Base-by-base conservation (phyloP, 441 rosid species). In the Corymbia citriodora region DNA sequence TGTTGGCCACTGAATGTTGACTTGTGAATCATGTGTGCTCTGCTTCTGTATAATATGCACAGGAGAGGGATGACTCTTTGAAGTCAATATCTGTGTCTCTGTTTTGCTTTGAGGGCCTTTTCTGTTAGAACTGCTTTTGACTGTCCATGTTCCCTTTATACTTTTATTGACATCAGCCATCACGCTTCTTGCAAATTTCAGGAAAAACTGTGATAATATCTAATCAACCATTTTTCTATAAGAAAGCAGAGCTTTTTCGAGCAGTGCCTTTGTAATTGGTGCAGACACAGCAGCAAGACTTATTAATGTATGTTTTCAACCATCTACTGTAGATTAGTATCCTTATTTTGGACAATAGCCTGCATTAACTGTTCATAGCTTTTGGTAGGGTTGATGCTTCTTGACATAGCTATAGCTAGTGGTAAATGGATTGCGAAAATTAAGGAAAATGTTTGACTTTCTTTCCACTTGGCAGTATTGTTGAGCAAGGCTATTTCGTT, bases 231-330 rank as follows among this genome's bases (percentile, higher is more conserved):
- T 97, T 92, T 90, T 98, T 97, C 90, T 96, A 98, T 92, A 98
- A 96, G 96, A 98, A 97, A 94, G 98, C 98, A 83, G 98, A 96
- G 89, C 95, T 98, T 88, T 98, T 98, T 89, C 99, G 8, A 99
- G 99, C 90, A 98, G 99, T 92, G 95, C 97, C 87, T 97, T 98
- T 92, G 99, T 97, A 48, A 96, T 97, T 91, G 99, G 99, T 72
- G 99, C 95, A 48, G 99, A 98, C 92, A 98, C 99, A 61, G 97
- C 94, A 87, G 97, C 93, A 72, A 97, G 99, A 93, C 97, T 98
- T 90, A 95, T 96, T 79, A 91, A 96, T 93, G 99, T 97, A 94
- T 53, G 97, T 87, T 87, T 65, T 88, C 89, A 90, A 33, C 83
- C 55, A 65, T 68, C 61, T 81, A 79, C 27, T 86, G 55, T 85